Evolutionary conservation across 1,284 basidiomycete genomes (phyloP).

Genomic region (Ganoderma lingzhi): DNA sequence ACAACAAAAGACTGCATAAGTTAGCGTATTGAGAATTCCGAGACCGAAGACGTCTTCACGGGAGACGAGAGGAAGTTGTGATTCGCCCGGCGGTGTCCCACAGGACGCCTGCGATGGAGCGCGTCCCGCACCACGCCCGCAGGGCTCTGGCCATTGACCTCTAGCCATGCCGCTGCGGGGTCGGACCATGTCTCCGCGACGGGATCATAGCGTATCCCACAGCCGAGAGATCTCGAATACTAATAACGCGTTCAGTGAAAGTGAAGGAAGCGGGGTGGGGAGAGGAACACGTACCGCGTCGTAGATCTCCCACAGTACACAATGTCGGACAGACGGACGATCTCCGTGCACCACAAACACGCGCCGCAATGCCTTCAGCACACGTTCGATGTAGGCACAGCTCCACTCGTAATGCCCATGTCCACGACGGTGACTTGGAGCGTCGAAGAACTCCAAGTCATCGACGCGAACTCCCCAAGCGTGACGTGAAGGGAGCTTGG

Average conservation of each 20-base stretch:
- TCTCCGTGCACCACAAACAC: neutral
- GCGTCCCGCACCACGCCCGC: neutral
- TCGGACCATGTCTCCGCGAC: neutral
- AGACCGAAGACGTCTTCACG: neutral
- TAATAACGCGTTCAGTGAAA: neutral
- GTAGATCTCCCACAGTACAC: neutral
- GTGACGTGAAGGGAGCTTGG: neutral
- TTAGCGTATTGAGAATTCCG: neutral
- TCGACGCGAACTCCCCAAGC: neutral
- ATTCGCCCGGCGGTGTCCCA: neutral
- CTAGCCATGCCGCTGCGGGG: constrained; percentile 1
- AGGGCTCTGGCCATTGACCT: neutral
- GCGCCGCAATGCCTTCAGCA: neutral
- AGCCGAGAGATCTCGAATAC: neutral
- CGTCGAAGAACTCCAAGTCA: neutral
- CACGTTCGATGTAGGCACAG: neutral
- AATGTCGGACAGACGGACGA: neutral
- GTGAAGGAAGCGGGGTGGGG: neutral
- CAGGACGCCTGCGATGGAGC: neutral
- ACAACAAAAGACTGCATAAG: neutral
- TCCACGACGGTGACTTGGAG: neutral
- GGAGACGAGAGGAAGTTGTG: neutral
- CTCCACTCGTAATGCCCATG: neutral
- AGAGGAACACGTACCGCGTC: neutral
- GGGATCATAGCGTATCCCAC: neutral